Percentiles rank a stretch among this genome's conserved stretches.
Evolutionary conservation across 306 rosid species (phyloP).

Genomic region (Hylodesmum podocarpum): DNA sequence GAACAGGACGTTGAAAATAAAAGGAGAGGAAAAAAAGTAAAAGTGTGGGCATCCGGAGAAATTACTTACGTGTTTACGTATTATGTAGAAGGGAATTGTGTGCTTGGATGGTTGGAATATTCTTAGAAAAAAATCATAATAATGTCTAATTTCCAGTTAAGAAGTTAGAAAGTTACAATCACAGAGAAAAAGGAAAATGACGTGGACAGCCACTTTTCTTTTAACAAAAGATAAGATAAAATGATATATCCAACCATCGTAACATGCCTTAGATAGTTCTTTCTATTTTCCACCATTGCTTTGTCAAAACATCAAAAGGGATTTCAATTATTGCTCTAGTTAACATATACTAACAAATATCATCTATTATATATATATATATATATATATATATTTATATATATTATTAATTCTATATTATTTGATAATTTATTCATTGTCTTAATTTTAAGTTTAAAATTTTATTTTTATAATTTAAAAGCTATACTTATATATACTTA

Average conservation of each 20-base stretch:
- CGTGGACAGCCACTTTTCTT: neutral
- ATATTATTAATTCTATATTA: too few species aligned
- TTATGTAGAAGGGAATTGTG: neutral
- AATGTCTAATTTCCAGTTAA: neutral
- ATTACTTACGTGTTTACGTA: neutral
- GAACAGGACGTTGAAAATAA: neutral
- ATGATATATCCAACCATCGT: neutral
- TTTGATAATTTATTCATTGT: too few species aligned
- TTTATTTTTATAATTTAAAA: too few species aligned
- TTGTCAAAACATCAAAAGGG: neutral
- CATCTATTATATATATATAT: too few species aligned
- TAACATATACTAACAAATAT: too few species aligned
- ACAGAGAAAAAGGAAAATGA: neutral
- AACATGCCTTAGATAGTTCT: neutral
- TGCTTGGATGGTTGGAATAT: neutral
- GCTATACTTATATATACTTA: too few species aligned
- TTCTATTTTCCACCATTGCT: slow-evolving; percentile 11
- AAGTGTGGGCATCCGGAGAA: too few species aligned
- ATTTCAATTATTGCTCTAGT: neutral
- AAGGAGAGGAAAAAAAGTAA: neutral
- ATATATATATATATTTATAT: too few species aligned
- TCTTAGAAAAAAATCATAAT: neutral
- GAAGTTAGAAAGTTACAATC: neutral
- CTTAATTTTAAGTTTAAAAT: too few species aligned
- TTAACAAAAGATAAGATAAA: neutral